Evolutionary conservation across 2,329 filamentous ascomycete genomes (phyloP), one percentile per base, ranked within the genome.

Genomic region (Didymella arachidicola): DNA sequence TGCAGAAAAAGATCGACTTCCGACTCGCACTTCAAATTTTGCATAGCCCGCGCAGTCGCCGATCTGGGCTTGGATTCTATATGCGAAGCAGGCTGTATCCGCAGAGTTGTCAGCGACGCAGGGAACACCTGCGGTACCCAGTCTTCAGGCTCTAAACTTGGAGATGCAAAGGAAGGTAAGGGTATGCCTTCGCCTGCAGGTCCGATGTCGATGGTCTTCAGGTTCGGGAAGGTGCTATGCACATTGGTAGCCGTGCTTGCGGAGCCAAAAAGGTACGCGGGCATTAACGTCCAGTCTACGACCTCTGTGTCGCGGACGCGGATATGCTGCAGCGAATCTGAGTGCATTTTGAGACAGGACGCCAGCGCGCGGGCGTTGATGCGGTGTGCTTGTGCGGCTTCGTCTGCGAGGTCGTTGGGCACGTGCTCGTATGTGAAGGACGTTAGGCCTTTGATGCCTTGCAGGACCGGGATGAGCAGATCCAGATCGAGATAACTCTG

Each of bases 371-470:
- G 36, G 10, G 10, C 14, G 3, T 42, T 18, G 3, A 36, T 3
- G 10, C 7, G 41, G 4, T 25, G 4, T 1, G 7, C 46, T 2
- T 8, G 10, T 7, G 8, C 45, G 1, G 30, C 19, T 1, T 26
- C 16, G 16, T 45, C 22, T 0, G 39, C 38, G 16, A 53, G 55
- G 7, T 53, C 49, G 16, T 49, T 49, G 16, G 38, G 32, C 26
- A 12, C 12, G 16, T 58, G 55, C 14, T 53, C 49, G 19, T 58
- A 58, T 16, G 38, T 32, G 19, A 58, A 58, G n/a, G 25, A 16
- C 14, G 26, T 44, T 5, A 58, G 29, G 11, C 38, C 44, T 18
- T 42, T 45, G 39, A 53, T 45, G 2, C 38, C 39, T 1, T 25
- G 12, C 38, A 53, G 2, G 0, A 53, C 7, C 10, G 49, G 55